Evolutionary conservation across 768 basidiomycete species (phyloP), one percentile per base, ranked within the genome.

Genomic region (Tephrocybe sp.): DNA sequence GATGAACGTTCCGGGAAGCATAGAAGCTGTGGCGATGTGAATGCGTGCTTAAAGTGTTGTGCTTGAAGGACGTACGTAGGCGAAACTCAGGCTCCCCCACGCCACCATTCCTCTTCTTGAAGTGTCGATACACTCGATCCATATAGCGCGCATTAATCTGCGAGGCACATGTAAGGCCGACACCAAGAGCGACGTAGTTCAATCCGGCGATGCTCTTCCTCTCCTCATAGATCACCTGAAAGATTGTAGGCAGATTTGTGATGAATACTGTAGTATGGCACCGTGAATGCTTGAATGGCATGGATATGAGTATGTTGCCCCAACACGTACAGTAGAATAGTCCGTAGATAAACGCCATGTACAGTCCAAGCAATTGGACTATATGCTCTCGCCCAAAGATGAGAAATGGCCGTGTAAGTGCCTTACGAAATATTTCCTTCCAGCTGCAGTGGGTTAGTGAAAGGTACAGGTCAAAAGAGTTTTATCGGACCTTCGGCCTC

Each of bases 261-360:
- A 88, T 64, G 59, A 84, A 83, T 21, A 88, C 86, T 88, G 13
- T 29, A 8, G 18, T n/a, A n/a, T n/a, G n/a, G n/a, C n/a, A n/a
- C n/a, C n/a, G n/a, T n/a, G n/a, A 3, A n/a, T 42, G 11, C 36
- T 45, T 19, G 16, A 12, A 5, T 22, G 11, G 3, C 3, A 19
- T 22, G 12, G n/a, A 18, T 16, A 31, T 15, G 11, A 3, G 13
- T 29, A 19, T 19, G 37, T 38, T 33, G 33, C 13, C 27, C 5
- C 18, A 19, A 31, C 22, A 65, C 79, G 41, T 57, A 82, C 82
- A 54, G 49, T 84, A 86, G 33, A 83, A 65, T 0, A 73, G 58
- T 4, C 84, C 88, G 49, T 85, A 91, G 13, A 86, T 59, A 54
- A 86, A 81, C 0, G 84, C 81, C 76, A 86, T 80, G 53, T 88